Evolutionary conservation across 257 asterid species (phyloP).

Genomic region (Gardenia jasminoides): DNA sequence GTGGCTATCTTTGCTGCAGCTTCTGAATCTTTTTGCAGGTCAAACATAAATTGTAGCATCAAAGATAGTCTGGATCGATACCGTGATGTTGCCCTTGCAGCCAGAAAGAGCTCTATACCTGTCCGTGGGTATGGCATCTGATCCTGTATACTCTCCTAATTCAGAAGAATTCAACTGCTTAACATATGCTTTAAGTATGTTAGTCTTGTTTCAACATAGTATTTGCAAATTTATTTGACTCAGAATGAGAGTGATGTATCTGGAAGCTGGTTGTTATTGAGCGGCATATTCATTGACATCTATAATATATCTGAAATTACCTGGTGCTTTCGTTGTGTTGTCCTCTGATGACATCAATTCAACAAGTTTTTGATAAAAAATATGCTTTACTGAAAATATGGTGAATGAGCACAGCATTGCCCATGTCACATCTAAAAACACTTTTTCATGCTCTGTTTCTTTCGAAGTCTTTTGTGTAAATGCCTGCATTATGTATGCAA

Average conservation of each 20-base stretch:
- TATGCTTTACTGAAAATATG: neutral
- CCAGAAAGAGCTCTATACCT: slow-evolving; percentile 58
- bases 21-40: slow-evolving; percentile 80
- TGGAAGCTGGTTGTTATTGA: neutral
- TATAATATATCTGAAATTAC: neutral
- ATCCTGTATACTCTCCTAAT: neutral
- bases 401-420: neutral
- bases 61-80: slow-evolving; percentile 76
- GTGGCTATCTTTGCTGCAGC: slow-evolving; percentile 96
- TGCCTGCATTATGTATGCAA: too few relatives aligned
- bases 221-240: neutral
- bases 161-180: neutral
- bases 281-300: neutral
- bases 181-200: neutral
- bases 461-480: neutral
- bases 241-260: neutral
- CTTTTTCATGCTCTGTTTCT: neutral
- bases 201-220: neutral
- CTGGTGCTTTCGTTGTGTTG: neutral
- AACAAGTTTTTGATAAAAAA: neutral
- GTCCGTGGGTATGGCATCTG: slow-evolving; percentile 72
- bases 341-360: neutral
- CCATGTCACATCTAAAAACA: neutral
- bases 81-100: slow-evolving; percentile 75
- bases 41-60: slow-evolving; percentile 82